phyloP scores from a whole-genome alignment of 352 stramenopile species.

The Phytophthora fragariaefolia region DNA sequence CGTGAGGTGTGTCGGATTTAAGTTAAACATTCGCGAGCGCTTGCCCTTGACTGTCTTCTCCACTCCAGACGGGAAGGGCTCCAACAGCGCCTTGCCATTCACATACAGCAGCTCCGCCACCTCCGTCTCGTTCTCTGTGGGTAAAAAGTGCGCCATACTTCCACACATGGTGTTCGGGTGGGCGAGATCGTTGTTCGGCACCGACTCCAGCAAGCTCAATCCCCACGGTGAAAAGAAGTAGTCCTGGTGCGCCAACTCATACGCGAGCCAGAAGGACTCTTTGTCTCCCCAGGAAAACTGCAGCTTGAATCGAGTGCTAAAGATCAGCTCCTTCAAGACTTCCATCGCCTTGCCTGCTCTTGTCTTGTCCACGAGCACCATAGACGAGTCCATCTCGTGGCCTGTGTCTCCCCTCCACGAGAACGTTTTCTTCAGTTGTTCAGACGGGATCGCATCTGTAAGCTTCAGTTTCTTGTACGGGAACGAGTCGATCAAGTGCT shows the following conservation, averaged over 20 bases:
- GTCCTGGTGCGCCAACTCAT: constrained; percentile 52
- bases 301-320: constrained; percentile 42
- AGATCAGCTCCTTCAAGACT: constrained; percentile 55
- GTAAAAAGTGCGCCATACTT: constrained; percentile 54
- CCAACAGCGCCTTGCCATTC: constrained; percentile 39
- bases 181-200: constrained; percentile 41
- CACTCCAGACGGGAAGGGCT: constrained; percentile 45
- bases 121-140: constrained; percentile 29
- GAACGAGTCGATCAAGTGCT: constrained; percentile 47
- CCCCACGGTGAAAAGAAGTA: constrained; percentile 67
- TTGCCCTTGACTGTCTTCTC: constrained; percentile 43
- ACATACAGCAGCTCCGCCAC: constrained; percentile 40
- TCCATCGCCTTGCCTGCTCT: constrained; percentile 45
- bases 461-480: constrained; percentile 55
- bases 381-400: constrained; percentile 69
- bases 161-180: constrained; percentile 51
- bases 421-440: constrained; percentile 46
- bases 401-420: constrained; percentile 46
- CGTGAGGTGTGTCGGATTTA: constrained; percentile 49
- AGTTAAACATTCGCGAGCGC: constrained; percentile 46
- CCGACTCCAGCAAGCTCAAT: constrained; percentile 40
- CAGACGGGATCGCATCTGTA: constrained; percentile 35
- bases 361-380: constrained; percentile 57
- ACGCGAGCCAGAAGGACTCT: constrained; percentile 60
- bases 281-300: constrained; percentile 67